A percentile compares a stretch with the other conserved stretches of the same genome.
Evolutionary conservation across 192 early-diverging fungal genomes (phyloP).

Genomic region (Podila epigama): DNA sequence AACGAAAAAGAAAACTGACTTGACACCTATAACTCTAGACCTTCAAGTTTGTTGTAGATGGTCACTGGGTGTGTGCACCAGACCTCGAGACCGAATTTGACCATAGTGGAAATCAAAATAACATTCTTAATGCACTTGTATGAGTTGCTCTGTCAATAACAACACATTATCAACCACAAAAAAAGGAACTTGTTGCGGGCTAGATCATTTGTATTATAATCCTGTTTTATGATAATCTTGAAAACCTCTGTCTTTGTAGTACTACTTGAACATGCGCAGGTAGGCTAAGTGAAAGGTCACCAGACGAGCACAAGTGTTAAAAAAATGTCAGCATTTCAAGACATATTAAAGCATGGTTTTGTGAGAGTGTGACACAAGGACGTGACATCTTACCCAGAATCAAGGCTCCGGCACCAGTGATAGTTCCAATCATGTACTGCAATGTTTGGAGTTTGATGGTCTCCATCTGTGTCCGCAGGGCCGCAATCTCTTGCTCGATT

Average conservation of each 20-base stretch:
- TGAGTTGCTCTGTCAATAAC: no score
- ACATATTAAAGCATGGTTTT: background rate
- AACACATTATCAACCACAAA: no score
- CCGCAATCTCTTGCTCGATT: slow-evolving; percentile 89
- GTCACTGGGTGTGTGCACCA: slow-evolving; percentile 40
- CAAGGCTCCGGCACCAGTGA: slow-evolving; percentile 84
- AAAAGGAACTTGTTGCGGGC: no score
- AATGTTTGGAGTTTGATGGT: slow-evolving; percentile 85
- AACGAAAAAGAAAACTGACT: no score
- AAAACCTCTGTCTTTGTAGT: background rate
- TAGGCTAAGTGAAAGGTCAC: slow-evolving; percentile 51
- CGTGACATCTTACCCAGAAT: slow-evolving; percentile 71
- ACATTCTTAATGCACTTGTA: slow-evolving; percentile 15
- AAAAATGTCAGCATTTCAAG: background rate
- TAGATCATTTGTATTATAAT: background rate
- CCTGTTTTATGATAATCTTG: background rate
- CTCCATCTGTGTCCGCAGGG: slow-evolving; percentile 84
- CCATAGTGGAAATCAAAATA: slow-evolving; percentile 20
- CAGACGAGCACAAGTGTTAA: background rate
- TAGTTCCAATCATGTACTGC: slow-evolving; percentile 84
- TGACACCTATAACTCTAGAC: no score
- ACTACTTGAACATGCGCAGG: slow-evolving; percentile 65
- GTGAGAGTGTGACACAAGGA: no score
- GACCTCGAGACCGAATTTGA: slow-evolving; percentile 38
- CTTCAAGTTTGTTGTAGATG: slow-evolving; percentile 55